A percentile compares a stretch with the other conserved stretches of the same genome.
Conservation (phyloP, 331 rosid genomes). For the Saraca asoca region DNA sequence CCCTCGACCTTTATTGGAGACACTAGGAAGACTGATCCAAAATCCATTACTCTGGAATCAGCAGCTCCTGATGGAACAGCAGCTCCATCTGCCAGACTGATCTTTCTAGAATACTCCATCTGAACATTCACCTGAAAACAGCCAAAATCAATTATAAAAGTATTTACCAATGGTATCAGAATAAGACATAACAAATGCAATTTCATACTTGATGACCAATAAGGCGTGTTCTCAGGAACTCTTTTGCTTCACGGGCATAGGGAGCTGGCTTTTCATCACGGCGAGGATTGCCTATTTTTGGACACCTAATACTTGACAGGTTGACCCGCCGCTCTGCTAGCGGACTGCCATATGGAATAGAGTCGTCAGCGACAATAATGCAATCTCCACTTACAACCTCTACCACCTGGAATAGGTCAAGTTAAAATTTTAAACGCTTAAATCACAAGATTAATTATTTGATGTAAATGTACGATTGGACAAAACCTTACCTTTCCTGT, state of each 20-base stretch:
- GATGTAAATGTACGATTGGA: constrained; percentile 13
- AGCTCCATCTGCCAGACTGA: constrained; percentile 59
- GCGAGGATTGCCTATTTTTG: constrained; percentile 89
- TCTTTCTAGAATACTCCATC: constrained; percentile 88
- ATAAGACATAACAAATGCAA: constrained; percentile 10
- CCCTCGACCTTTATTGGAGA: constrained; percentile 59
- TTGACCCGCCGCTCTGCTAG: constrained; percentile 84
- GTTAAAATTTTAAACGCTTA: background rate
- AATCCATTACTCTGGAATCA: constrained; percentile 85
- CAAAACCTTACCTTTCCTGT: constrained; percentile 69
- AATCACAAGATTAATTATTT: background rate
- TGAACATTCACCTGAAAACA: constrained; percentile 71
- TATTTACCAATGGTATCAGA: constrained; percentile 14
- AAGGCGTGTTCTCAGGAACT: constrained; percentile 83
- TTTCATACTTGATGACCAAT: constrained; percentile 73
- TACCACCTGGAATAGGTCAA: constrained; percentile 60
- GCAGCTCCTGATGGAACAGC: constrained; percentile 51
- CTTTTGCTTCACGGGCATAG: constrained; percentile 95
- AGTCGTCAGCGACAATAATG: constrained; percentile 80
- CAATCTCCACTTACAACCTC: constrained; percentile 97
- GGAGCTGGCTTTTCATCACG: constrained; percentile 91
- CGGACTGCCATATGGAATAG: constrained; percentile 77
- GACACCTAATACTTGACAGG: constrained; percentile 90
- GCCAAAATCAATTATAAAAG: background rate
- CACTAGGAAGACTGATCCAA: constrained; percentile 73